phyloP scores from a whole-genome alignment of 2,329 filamentous ascomycete genomes.

The Fusarium heterosporum region DNA sequence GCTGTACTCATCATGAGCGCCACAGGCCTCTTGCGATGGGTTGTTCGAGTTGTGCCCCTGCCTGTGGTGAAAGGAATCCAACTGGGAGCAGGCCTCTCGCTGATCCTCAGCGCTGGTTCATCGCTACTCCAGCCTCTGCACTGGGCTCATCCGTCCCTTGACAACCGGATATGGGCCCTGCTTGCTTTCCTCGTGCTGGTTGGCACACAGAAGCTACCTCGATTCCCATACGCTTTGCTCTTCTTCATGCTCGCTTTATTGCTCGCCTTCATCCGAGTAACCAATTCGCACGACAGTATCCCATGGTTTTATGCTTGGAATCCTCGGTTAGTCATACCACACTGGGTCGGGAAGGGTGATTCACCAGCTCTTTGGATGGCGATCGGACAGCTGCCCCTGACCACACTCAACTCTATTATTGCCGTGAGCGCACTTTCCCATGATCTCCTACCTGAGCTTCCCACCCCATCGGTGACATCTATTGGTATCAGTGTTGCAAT shows the following conservation, averaged over 20 bases:
- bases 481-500: constrained; percentile 83
- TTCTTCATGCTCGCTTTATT: constrained; percentile 76
- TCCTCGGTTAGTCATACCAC: constrained; percentile 59
- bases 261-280: constrained; percentile 65
- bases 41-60: constrained; percentile 80
- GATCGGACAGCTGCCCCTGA: constrained; percentile 89
- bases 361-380: constrained; percentile 67
- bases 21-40: constrained; percentile 81
- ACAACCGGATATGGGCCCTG: constrained; percentile 84
- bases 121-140: constrained; percentile 74
- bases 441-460: constrained; percentile 78
- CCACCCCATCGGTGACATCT: constrained; percentile 76
- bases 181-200: constrained; percentile 78
- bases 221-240: constrained; percentile 81
- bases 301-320: constrained; percentile 70
- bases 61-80: constrained; percentile 96
- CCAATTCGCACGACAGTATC: constrained; percentile 51
- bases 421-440: constrained; percentile 83
- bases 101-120: constrained; percentile 81
- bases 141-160: constrained; percentile 76
- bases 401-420: constrained; percentile 91
- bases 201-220: constrained; percentile 71
- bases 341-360: constrained; percentile 48
- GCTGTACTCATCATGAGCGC: constrained; percentile 81
- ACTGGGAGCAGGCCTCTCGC: constrained; percentile 86